These are phyloP conservation scores for Porogramme epimiltina DNA, from an alignment of 1,284 basidiomycete species.

Conservation along the genomic window DNA sequence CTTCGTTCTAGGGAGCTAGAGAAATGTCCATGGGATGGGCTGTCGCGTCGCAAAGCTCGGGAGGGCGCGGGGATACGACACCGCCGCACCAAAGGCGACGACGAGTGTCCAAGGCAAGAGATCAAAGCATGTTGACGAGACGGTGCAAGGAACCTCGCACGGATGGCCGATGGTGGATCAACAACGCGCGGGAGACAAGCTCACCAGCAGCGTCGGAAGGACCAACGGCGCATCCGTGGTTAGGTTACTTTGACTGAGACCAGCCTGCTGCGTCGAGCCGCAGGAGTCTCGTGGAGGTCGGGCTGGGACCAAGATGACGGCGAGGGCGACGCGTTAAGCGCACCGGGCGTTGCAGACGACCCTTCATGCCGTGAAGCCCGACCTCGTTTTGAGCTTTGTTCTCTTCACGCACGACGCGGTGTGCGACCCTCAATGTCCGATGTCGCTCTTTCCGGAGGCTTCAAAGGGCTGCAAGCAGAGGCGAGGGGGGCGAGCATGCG, in stretches of 20 bases:
- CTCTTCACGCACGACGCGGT: conserved; percentile 6
- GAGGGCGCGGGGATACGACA: conserved; percentile 7
- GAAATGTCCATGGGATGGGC: conserved; percentile 12
- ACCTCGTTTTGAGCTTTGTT: conserved; percentile 16
- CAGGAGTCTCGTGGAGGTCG: conserved; percentile 36
- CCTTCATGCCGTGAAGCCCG: conserved; percentile 19
- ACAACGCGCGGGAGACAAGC: conserved; percentile 35
- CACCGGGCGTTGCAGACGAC: conserved; percentile 29
- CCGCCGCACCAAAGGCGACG: conserved; percentile 4
- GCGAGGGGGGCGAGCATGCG: conserved; percentile 13
- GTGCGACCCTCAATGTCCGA: conserved; percentile 15
- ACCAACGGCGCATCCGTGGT: conserved; percentile 10
- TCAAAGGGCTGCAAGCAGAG: conserved; percentile 18
- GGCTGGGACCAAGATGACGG: conserved; percentile 15
- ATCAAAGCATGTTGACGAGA: conserved; percentile 12
- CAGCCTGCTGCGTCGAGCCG: conserved; percentile 49
- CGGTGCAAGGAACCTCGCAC: conserved; percentile 14
- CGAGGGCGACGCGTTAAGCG: conserved; percentile 20
- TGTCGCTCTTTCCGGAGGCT: conserved; percentile 22
- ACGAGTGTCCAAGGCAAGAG: conserved; percentile 9
- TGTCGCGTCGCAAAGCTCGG: conserved; percentile 8
- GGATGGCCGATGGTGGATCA: conserved; percentile 36
- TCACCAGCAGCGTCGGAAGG: conserved; percentile 25
- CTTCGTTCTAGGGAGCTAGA: conserved; percentile 24
- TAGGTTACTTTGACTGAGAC: conserved; percentile 24